Conservation (phyloP, 805 yeast species). For the Wickerhamiella musiphila region DNA sequence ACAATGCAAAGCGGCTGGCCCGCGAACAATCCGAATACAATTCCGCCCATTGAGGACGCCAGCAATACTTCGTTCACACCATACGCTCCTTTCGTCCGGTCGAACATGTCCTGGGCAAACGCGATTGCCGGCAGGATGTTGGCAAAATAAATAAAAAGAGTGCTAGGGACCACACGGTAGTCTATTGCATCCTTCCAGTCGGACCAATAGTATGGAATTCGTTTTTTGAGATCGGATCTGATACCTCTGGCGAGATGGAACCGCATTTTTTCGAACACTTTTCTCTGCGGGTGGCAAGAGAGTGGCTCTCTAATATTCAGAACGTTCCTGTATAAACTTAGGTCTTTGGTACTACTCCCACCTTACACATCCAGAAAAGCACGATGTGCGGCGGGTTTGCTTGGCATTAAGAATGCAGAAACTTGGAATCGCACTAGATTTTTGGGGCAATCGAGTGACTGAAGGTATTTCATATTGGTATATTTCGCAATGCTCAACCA, state of each 20-base stretch:
- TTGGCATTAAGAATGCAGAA: too few relatives aligned
- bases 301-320: too few relatives aligned
- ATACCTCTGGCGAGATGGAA: slow-evolving; percentile 26
- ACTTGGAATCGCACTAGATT: too few relatives aligned
- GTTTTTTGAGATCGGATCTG: slow-evolving; percentile 29
- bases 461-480: too few relatives aligned
- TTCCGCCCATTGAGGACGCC: slow-evolving; percentile 75
- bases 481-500: too few relatives aligned
- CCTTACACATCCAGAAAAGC: too few relatives aligned
- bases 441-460: too few relatives aligned
- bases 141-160: slow-evolving; percentile 71
- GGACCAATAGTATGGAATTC: slow-evolving; percentile 51
- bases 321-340: too few relatives aligned
- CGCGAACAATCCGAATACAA: slow-evolving; percentile 65
- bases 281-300: background rate
- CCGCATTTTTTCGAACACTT: background rate
- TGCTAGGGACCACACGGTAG: slow-evolving; percentile 77
- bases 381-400: too few relatives aligned
- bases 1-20: slow-evolving; percentile 93
- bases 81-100: slow-evolving; percentile 67
- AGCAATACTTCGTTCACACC: slow-evolving; percentile 84
- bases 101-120: slow-evolving; percentile 94
- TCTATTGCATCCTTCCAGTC: slow-evolving; percentile 75
- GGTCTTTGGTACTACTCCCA: too few relatives aligned
- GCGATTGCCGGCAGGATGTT: slow-evolving; percentile 86